A percentile compares a stretch with the other conserved stretches of the same genome.
phyloP scores from a whole-genome alignment of 306 rosid species.

The Gleditsia sinensis region DNA sequence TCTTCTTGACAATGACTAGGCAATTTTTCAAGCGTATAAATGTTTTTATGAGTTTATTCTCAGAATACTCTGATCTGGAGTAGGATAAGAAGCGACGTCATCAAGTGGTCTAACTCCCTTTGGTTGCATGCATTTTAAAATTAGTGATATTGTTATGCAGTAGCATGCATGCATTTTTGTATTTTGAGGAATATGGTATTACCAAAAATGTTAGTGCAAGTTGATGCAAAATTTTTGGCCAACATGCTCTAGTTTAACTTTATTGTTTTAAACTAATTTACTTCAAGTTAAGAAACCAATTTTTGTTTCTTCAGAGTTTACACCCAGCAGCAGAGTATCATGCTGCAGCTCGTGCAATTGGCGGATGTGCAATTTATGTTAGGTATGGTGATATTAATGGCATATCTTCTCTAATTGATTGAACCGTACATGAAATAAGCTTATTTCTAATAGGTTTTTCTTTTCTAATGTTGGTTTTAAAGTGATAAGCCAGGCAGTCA shows the following conservation, averaged over 20 bases:
- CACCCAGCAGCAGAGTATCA: constrained; percentile 94
- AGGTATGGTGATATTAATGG: constrained; percentile 53
- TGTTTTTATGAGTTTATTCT: too few relatives aligned
- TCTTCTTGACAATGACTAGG: too few relatives aligned
- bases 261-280: neutral
- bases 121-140: too few relatives aligned
- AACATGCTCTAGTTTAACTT: neutral
- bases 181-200: too few relatives aligned
- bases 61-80: too few relatives aligned
- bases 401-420: neutral
- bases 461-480: neutral
- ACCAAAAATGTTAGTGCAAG: too few relatives aligned
- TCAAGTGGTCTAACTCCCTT: too few relatives aligned
- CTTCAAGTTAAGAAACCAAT: constrained; percentile 7
- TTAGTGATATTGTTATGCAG: too few relatives aligned
- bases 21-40: too few relatives aligned
- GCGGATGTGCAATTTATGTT: constrained; percentile 92
- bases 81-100: too few relatives aligned
- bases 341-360: constrained; percentile 90
- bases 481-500: constrained; percentile 95
- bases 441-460: neutral
- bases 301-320: constrained; percentile 55
- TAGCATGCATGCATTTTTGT: too few relatives aligned
- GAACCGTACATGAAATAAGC: neutral
- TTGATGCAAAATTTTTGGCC: too few relatives aligned